Evolutionary conservation across 1,284 basidiomycete species (phyloP), one percentile per base, ranked within the genome.

Genomic region (Austroboletus olivaceoglutinosus): DNA sequence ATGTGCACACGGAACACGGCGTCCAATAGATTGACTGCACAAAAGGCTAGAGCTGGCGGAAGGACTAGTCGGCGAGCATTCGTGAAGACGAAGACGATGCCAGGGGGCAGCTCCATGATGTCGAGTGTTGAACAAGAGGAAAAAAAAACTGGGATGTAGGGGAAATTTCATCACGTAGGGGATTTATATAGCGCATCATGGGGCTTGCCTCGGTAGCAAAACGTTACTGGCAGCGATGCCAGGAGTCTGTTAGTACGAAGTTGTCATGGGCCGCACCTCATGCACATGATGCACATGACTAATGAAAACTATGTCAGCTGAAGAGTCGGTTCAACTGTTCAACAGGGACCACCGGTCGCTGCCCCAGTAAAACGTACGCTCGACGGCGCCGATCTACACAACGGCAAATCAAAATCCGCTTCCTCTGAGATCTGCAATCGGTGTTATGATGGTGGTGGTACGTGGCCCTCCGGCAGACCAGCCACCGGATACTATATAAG

Each of bases 91-190:
- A 56, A 62, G n/a, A 53, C 43, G 45, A 69, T 47, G 33, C 67
- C 67, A 7, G 69, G 69, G 4, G 70, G 63, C 9, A 66, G 44
- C 25, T 50, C 51, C 60, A 61, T 64, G 47, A 34, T 33, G n/a
- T 15, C n/a, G 43, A 19, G 37, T 23, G 36, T 37, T 31, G 19
- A 6, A 27, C 6, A 42, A 30, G 34, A 36, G 21, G 30, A 4
- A 22, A 23, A 50, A 43, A 38, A 37, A 25, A 33, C 21, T 30
- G 5, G 7, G 13, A 22, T 5, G 10, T 43, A 41, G 23, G 34
- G 9, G 33, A 38, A 21, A 39, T 37, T 36, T 18, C 2, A 39
- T n/a, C n/a, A 37, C 7, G 36, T 12, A 9, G 16, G n/a, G 19
- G 36, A 21, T 37, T 37, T 37, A 37, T 21, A 37, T 37, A 12